phyloP scores from a whole-genome alignment of 2,329 filamentous ascomycete species.

The Clonostachys chloroleuca region DNA sequence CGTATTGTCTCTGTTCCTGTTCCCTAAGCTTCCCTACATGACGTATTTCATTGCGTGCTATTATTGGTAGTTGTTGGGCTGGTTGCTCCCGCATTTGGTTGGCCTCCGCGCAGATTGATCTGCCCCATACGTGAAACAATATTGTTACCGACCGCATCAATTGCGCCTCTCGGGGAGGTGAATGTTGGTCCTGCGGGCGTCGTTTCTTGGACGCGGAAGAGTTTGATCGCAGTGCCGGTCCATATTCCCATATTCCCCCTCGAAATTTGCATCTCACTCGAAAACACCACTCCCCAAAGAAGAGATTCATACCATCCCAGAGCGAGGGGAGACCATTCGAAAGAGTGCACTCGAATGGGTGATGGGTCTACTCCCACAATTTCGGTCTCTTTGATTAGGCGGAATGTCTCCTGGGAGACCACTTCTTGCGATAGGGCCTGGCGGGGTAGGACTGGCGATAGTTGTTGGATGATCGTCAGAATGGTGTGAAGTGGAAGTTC shows the following conservation, averaged over 20 bases:
- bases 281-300: constrained; percentile 90
- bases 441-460: constrained; percentile 52
- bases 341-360: constrained; percentile 75
- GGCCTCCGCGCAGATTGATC: constrained; percentile 61
- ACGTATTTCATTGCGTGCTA: background rate
- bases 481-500: constrained; percentile 86
- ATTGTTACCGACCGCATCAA: constrained; percentile 89
- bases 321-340: constrained; percentile 88
- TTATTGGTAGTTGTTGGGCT: constrained; percentile 6
- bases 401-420: constrained; percentile 40
- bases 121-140: constrained; percentile 83
- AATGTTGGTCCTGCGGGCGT: constrained; percentile 76
- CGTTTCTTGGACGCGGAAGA: constrained; percentile 88
- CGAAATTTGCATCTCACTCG: constrained; percentile 80
- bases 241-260: constrained; percentile 89
- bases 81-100: constrained; percentile 1
- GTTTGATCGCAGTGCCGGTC: constrained; percentile 83
- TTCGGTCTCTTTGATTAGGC: constrained; percentile 53
- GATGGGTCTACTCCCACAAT: constrained; percentile 72
- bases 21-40: background rate
- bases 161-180: constrained; percentile 80
- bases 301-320: constrained; percentile 95
- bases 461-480: constrained; percentile 68
- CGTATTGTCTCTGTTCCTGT: background rate
- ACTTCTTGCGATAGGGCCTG: constrained; percentile 37